Evolutionary conservation across 73 alveolate species (phyloP), one percentile per base, ranked within the genome.

Genomic region (Paramecium sexaurelia): DNA sequence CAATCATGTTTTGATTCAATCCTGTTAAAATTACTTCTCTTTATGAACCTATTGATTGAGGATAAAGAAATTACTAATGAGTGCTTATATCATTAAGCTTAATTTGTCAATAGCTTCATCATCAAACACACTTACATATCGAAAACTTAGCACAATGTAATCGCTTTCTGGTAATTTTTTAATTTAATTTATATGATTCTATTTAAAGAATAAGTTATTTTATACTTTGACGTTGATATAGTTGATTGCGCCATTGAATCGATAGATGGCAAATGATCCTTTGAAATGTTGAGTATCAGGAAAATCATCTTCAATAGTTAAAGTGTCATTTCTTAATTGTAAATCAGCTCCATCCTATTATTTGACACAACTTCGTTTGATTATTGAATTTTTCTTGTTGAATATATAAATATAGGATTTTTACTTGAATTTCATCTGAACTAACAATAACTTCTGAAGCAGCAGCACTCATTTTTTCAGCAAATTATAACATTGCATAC

Each of bases 391-490:
- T 33, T 73, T 36, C 87, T 73, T 13, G 4, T 73, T 73, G 8
- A 32, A 27, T 17, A 19, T 17, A 32, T 69, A 73, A 17, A 73
- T 11, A 33, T 33, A 5, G 24, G 7, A 29, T 33, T 13, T 3
- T 1, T 73, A 73, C 57, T 73, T 36, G 61, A 15, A 11, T 15
- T 73, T 73, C 36, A 26, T 78, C 90, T 17, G 43, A 24, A 29
- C 73, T 26, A 6, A 78, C 27, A 17, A 78, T 33, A 19, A 78
- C 40, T 78, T 78, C 90, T 9, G 90, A 78, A 24, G 90, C 68
- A 15, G 90, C 90, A 2, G 73, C 73, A 78, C 90, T 78, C 68
- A 45, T 78, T 24, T 26, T 78, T 45, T 78, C 90, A 41, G 90
- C 90, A 78, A 78, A 78, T 22, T 78, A 20, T 19, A 78, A 43